Evolutionary conservation across 805 yeast genomes (phyloP), one percentile per base, ranked within the genome.

Genomic region (Candida caryicola): DNA sequence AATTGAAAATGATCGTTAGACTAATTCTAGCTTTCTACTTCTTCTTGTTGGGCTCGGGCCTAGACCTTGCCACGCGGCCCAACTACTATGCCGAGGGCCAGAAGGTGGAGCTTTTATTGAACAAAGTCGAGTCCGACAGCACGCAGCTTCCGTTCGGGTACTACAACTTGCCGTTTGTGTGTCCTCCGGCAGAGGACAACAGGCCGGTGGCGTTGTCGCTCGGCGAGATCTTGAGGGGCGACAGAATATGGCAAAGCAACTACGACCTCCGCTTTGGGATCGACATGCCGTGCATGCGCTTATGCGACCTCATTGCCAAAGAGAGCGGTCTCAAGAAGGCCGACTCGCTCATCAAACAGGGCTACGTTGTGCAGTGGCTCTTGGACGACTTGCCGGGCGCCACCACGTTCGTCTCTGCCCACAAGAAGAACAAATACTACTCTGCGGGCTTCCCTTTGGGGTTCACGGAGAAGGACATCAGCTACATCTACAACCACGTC

Each of bases 371-470:
- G 10, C 90, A 88, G 52, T 88, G 96, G 96, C 60, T 76, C 17
- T 67, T 88, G 12, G 96, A 89, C 62, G 85, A 81, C 16, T 64
- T 88, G 23, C 96, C 96, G 0, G 95, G 93, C 5, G 91, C 95
- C 1, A 87, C 96, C 0, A 83, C 95, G 0, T 84, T 82, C 47
- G 76, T 82, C 23, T 68, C 74, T 5, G 73, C 76, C 5, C 76
- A 73, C 9, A 74, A 73, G 33, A 69, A 75, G 14, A 75, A 77
- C 46, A 80, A 84, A 50, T 85, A 82, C 60, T 88, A 88, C 50
- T 83, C 88, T 4, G 79, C 93, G 3, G 96, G 96, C 2, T 88
- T 89, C 62, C 90, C 95, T 2, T 58, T 88, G 23, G 96, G 96
- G 0, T 82, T 76, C 48, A 77, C 76, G 15, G 65, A 77, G 42